Percentiles rank a stretch among this genome's conserved stretches.
Conservation (phyloP, 345 rosid genomes). For the Ceriops tagal region DNA sequence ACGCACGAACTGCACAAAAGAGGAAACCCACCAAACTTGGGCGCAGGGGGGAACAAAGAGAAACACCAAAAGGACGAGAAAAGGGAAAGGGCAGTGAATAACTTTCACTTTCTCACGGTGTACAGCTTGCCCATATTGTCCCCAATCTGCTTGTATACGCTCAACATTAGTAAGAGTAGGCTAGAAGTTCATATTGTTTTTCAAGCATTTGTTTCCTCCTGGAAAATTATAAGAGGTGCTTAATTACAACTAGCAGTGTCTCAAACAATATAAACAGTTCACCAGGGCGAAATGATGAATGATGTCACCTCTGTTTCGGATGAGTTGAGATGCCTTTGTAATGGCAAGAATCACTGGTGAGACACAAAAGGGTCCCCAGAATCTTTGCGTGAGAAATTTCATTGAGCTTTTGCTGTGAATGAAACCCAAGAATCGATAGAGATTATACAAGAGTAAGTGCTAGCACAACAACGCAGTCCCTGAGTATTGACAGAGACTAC, state of each 20-base stretch:
- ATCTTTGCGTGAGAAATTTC: neutral
- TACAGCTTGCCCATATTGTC: too few species aligned
- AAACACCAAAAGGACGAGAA: too few species aligned
- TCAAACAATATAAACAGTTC: constrained; percentile 37
- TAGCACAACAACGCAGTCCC: constrained; percentile 3
- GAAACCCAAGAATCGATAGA: constrained; percentile 9
- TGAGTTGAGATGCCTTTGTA: neutral
- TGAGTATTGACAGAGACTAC: constrained; percentile 9
- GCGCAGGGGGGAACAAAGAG: too few species aligned
- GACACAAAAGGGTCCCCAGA: neutral
- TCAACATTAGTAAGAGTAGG: neutral
- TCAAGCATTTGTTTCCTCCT: neutral
- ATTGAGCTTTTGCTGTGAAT: constrained; percentile 1
- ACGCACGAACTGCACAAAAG: too few species aligned
- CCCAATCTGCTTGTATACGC: neutral
- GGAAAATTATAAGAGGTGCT: constrained; percentile 1
- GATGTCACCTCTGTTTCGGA: neutral
- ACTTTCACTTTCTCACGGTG: too few species aligned
- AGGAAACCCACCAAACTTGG: too few species aligned
- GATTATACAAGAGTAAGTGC: constrained; percentile 21
- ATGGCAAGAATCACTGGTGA: constrained; percentile 14
- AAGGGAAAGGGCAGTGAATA: too few species aligned
- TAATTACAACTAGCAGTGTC: constrained; percentile 25
- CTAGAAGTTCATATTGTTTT: neutral
- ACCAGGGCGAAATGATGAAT: constrained; percentile 15